Base-by-base conservation (phyloP, 805 yeast genomes). In the Zygoascus flipseniorum region DNA sequence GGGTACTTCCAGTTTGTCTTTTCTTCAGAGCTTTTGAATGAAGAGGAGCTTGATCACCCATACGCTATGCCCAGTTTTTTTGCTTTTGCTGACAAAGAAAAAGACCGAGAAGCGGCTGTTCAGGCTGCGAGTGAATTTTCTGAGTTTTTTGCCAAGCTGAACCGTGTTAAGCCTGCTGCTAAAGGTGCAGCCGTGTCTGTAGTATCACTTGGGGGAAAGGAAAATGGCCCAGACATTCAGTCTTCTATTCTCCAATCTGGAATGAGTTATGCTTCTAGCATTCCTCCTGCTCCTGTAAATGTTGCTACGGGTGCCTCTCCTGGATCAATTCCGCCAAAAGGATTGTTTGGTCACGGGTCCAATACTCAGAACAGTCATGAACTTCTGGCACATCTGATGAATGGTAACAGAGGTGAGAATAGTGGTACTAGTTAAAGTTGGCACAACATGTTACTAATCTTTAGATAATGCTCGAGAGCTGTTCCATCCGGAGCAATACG, bases 311-410 rank as follows among this genome's bases (percentile, higher is more conserved):
- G 50, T 49, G 49, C 52, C 16, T 50, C 53, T 39, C 50, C 39
- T 8, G 8, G 39, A 2, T 35, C 39, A 13, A 35, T 8, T 10
- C 39, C 39, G 5, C 8, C 39, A 13, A 35, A 35, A n/a, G 39
- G 39, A 8, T 35, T 35, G 39, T 35, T 35, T 35, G 39, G 39
- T 8, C 26, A 42, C 16, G 44, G 44, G 6, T 28, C 43, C 47
- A 52, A 60, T 56, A 56, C 54, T 51, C 62, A 62, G 52, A 81
- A 86, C 48, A 84, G 90, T 55, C 82, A 89, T 43, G 96, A 89
- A 65, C 76, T 89, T 63, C 76, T 89, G 61, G 87, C 82, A 54
- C 97, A 89, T 68, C 74, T 89, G 65, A 83, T 89, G 82, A 83
- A 84, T 61, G 95, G 95, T 31, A 86, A 85, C 49, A 49, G 47